Conservation (phyloP, 768 basidiomycete species). For the Auriscalpium vulgare region DNA sequence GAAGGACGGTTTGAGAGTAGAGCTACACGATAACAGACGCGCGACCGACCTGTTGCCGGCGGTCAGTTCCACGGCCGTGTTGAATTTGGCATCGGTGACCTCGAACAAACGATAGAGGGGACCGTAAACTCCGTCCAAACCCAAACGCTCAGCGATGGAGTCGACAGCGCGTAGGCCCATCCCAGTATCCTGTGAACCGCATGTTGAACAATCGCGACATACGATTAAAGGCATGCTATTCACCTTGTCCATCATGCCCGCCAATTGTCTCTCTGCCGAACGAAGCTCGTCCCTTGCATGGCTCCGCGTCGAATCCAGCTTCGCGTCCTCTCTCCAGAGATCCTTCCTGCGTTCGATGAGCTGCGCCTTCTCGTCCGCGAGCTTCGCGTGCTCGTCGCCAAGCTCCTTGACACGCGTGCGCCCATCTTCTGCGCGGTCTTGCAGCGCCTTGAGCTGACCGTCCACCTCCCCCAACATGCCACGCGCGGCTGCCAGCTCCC, state of each 20-base stretch:
- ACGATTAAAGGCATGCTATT: conserved; percentile 1
- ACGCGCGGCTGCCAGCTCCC: conserved; percentile 41
- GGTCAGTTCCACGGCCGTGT: conserved; percentile 88
- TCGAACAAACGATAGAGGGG: conserved; percentile 93
- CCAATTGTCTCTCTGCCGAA: conserved; percentile 68
- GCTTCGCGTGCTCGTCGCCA: conserved; percentile 44
- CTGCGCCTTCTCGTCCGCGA: conserved; percentile 64
- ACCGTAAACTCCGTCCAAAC: conserved; percentile 81
- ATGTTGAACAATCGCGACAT: background rate
- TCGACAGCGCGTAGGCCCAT: conserved; percentile 82
- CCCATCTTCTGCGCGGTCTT: conserved; percentile 58
- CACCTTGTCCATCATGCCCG: conserved; percentile 96
- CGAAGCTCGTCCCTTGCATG: conserved; percentile 78
- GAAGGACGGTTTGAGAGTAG: conserved; percentile 1
- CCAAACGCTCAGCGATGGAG: conserved; percentile 68
- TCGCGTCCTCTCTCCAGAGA: conserved; percentile 91
- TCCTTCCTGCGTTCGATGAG: conserved; percentile 82
- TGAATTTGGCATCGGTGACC: conserved; percentile 80
- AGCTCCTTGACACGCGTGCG: conserved; percentile 48
- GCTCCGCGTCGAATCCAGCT: conserved; percentile 66
- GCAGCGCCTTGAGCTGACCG: conserved; percentile 45
- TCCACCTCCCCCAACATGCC: conserved; percentile 50
- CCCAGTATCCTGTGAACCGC: conserved; percentile 70
- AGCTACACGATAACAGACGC: background rate
- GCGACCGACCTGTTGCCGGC: conserved; percentile 82